Evolutionary conservation across 164 flowering plant genomes (phyloP).

Genomic region (Litsea cubeba): DNA sequence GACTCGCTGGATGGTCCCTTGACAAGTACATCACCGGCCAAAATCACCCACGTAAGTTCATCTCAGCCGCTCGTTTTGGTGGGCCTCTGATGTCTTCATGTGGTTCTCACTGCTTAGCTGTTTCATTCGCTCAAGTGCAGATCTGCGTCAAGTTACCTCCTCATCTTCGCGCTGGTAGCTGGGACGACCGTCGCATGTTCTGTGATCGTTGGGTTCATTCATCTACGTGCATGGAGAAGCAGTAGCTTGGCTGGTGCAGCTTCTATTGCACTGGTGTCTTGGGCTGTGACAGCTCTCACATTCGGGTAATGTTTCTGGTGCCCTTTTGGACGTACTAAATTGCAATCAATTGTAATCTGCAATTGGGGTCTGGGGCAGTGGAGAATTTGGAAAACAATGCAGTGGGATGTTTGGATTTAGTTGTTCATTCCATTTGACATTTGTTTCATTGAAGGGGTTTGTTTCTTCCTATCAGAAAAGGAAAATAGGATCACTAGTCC

Average conservation of each 20-base stretch:
- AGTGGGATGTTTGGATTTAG: too few species aligned
- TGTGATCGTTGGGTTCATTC: slow-evolving; percentile 34
- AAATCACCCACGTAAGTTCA: slow-evolving; percentile 43
- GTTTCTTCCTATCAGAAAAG: too few species aligned
- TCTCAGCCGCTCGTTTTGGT: background rate
- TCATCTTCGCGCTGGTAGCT: slow-evolving; percentile 38
- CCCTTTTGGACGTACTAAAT: too few species aligned
- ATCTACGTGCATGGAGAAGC: slow-evolving; percentile 35
- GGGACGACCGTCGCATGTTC: slow-evolving; percentile 41
- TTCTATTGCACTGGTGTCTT: slow-evolving; percentile 39
- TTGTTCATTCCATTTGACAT: too few species aligned
- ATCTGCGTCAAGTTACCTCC: slow-evolving; percentile 42
- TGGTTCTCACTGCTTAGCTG: background rate
- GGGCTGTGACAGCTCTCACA: slow-evolving; percentile 47
- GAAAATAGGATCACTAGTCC: too few species aligned
- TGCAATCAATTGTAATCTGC: too few species aligned
- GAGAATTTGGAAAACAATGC: background rate
- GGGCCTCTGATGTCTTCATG: background rate
- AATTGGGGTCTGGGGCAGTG: background rate
- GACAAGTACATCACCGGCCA: slow-evolving; percentile 57
- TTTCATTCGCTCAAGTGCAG: slow-evolving; percentile 14
- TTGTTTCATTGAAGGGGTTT: too few species aligned
- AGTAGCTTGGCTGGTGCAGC: slow-evolving; percentile 44
- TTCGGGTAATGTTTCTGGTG: slow-evolving; percentile 34
- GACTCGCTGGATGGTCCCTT: slow-evolving; percentile 53